Conservation (phyloP, 2,329 filamentous ascomycete genomes). For the Aspergillus oerlinghausenensis region DNA sequence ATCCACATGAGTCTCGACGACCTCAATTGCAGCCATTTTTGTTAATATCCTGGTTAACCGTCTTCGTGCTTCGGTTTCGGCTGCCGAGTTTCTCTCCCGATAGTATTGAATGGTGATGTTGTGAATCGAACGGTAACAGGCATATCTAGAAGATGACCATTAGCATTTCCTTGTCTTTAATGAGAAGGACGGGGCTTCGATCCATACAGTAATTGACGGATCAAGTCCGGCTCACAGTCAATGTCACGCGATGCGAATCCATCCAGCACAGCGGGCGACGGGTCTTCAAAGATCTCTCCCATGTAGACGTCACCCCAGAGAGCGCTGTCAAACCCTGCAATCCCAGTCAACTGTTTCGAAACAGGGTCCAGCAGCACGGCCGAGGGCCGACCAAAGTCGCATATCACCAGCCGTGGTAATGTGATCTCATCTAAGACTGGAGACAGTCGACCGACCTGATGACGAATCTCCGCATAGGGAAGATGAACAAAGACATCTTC, state of each 20-base stretch:
- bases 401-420: slow-evolving; percentile 48
- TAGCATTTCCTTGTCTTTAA: slow-evolving; percentile 1
- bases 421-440: slow-evolving; percentile 47
- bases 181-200: background rate
- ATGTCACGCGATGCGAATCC: slow-evolving; percentile 29
- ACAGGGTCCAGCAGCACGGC: slow-evolving; percentile 50
- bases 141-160: slow-evolving; percentile 25
- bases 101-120: slow-evolving; percentile 38
- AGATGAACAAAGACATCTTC: slow-evolving; percentile 56
- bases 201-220: slow-evolving; percentile 34
- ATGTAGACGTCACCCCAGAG: slow-evolving; percentile 56
- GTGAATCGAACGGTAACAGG: slow-evolving; percentile 36
- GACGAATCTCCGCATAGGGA: slow-evolving; percentile 52
- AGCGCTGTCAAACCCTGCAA: slow-evolving; percentile 51
- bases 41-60: slow-evolving; percentile 28
- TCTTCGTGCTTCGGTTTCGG: slow-evolving; percentile 35
- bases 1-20: background rate
- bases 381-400: slow-evolving; percentile 45
- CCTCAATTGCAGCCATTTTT: slow-evolving; percentile 22
- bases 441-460: slow-evolving; percentile 43
- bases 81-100: slow-evolving; percentile 30
- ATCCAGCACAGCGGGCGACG: slow-evolving; percentile 32
- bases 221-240: slow-evolving; percentile 21
- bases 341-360: slow-evolving; percentile 45
- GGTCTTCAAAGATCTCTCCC: slow-evolving; percentile 45